phyloP scores from a whole-genome alignment of 2,329 filamentous ascomycete species.

The Diaporthe vexans region DNA sequence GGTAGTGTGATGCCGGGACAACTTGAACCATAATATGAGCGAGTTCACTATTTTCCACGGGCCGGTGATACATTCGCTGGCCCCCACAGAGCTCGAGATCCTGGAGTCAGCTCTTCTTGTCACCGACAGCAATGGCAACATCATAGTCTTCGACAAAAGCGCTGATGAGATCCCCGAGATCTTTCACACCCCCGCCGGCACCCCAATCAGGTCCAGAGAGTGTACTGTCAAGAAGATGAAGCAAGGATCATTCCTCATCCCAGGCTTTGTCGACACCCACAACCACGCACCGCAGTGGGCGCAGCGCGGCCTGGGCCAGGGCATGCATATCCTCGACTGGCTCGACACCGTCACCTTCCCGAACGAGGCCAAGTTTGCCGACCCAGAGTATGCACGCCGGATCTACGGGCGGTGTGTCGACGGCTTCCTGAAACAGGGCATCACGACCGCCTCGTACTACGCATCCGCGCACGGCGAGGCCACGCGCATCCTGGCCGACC shows the following conservation, averaged over 20 bases:
- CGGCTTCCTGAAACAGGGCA: slow-evolving; percentile 72
- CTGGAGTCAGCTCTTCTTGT: slow-evolving; percentile 39
- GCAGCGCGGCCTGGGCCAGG: slow-evolving; percentile 62
- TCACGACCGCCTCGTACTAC: slow-evolving; percentile 75
- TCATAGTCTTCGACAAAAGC: slow-evolving; percentile 46
- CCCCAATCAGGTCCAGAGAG: slow-evolving; percentile 39
- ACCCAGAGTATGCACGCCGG: slow-evolving; percentile 64
- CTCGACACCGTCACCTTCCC: slow-evolving; percentile 75
- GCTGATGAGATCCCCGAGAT: slow-evolving; percentile 29
- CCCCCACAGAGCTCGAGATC: slow-evolving; percentile 35
- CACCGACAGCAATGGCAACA: slow-evolving; percentile 47
- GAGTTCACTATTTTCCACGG: slow-evolving; percentile 31
- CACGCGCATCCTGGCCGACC: slow-evolving; percentile 69
- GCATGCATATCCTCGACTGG: slow-evolving; percentile 73
- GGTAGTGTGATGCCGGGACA: too few relatives aligned
- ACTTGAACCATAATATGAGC: slow-evolving; percentile 10
- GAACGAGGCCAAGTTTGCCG: slow-evolving; percentile 71
- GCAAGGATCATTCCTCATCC: slow-evolving; percentile 66
- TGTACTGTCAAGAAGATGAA: slow-evolving; percentile 50
- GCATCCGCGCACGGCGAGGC: slow-evolving; percentile 68
- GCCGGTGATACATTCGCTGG: slow-evolving; percentile 37
- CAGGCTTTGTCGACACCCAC: slow-evolving; percentile 76
- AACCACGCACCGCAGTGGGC: slow-evolving; percentile 75
- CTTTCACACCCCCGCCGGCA: slow-evolving; percentile 37
- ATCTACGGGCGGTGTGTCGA: slow-evolving; percentile 67